Base-by-base conservation (phyloP, 2,329 filamentous ascomycete genomes). In the Akanthomyces uredinophilus region DNA sequence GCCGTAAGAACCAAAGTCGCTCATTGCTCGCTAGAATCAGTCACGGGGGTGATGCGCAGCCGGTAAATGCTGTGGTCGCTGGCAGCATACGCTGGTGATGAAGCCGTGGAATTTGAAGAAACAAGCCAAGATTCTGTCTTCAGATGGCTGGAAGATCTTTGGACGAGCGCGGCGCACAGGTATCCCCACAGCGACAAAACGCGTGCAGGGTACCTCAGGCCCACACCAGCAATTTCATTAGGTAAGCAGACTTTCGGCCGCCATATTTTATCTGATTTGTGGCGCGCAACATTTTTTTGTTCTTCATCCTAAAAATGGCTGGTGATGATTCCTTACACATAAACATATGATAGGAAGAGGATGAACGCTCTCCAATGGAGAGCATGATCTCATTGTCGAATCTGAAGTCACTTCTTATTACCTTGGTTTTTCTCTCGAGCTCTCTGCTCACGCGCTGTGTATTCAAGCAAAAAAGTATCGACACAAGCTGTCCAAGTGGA, bases 1-100 rank as follows among this genome's bases (percentile, higher is more conserved):
- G 69, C 87, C 88, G 73, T 85, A 92, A 70, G 86, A 83, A 66
- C 76, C 78, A 75, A 89, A 88, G 75, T 92, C 89, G 69, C 85
- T 84, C 88, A 92, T 92, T 66, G 65, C 70, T 66, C 24, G 22
- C 20, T 6, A 20, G 54, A 20, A 46, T 24, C 20, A 16, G 39
- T 64, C 62, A n/a, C 37, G 63, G 56, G 62, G 18, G 11, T 55
- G 35, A 60, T 61, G 58, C 49, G 58, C 51, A 50, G 8, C 50
- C 32, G 43, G 20, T 55, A 18, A 18, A 43, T 35, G n/a, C 14
- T 32, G 49, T 43, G 14, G 27, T 29, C 27, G 29, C 46, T 44
- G 29, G 27, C n/a, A 27, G 58, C 49, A 46, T 60, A 35, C 49
- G 58, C 20, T 35, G 22, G 49, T 47, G 49, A 60, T 60, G 29